A percentile compares a stretch with the other conserved stretches of the same genome.
These are phyloP conservation scores for Haplosporangium sp. DNA, from an alignment of 371 early-diverging fungal genomes.

Conservation along the genomic window DNA sequence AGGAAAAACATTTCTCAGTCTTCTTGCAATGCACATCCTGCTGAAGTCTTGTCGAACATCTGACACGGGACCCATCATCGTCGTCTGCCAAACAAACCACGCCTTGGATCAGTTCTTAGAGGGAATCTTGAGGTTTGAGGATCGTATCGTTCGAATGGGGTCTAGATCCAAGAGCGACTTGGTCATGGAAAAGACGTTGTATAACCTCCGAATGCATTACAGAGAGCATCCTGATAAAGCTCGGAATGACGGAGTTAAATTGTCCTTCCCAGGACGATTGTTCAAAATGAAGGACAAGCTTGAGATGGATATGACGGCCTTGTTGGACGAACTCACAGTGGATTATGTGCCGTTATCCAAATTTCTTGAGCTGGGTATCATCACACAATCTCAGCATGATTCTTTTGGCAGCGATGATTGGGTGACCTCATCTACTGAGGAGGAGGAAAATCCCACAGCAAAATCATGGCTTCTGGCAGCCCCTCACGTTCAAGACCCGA, in stretches of 20 bases:
- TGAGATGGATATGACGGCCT: slow-evolving; percentile 46
- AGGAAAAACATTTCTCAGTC: slow-evolving; percentile 78
- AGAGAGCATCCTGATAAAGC: slow-evolving; percentile 42
- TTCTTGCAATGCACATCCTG: slow-evolving; percentile 67
- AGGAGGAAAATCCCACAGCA: slow-evolving; percentile 26
- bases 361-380: slow-evolving; percentile 49
- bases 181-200: slow-evolving; percentile 58
- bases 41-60: slow-evolving; percentile 53
- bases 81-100: slow-evolving; percentile 80
- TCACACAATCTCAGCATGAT: slow-evolving; percentile 58
- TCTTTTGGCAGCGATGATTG: slow-evolving; percentile 55
- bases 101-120: slow-evolving; percentile 82
- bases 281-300: slow-evolving; percentile 58
- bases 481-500: slow-evolving; percentile 19
- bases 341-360: slow-evolving; percentile 63
- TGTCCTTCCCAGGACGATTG: slow-evolving; percentile 17
- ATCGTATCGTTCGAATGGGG: slow-evolving; percentile 71
- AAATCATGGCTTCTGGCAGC: slow-evolving; percentile 28
- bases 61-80: slow-evolving; percentile 66
- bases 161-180: slow-evolving; percentile 65
- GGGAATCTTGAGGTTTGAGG: slow-evolving; percentile 60
- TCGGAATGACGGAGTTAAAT: slow-evolving; percentile 24
- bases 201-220: slow-evolving; percentile 57
- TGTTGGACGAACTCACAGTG: slow-evolving; percentile 60
- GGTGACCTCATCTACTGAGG: slow-evolving; percentile 39